These are phyloP conservation scores for Elsinoe batatas DNA, from an alignment of 2,329 filamentous ascomycete species.

Conservation along the genomic window DNA sequence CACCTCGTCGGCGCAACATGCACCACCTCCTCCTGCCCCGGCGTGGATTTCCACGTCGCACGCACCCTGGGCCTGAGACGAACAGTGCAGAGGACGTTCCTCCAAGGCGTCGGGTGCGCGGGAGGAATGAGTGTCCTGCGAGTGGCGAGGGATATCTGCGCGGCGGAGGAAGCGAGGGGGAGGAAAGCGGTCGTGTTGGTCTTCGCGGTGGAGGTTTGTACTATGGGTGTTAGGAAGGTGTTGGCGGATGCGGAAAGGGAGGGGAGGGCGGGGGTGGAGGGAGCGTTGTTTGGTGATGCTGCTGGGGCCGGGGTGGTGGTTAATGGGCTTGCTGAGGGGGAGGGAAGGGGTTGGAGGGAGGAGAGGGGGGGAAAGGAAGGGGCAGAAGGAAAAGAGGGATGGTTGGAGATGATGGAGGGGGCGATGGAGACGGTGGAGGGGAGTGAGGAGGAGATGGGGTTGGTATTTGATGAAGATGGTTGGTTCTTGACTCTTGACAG, in stretches of 20 bases:
- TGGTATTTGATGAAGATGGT: conserved; percentile 55
- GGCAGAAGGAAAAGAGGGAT: conserved; percentile 22
- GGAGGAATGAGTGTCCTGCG: conserved; percentile 27
- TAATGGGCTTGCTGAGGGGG: conserved; percentile 44
- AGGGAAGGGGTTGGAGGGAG: conserved; percentile 44
- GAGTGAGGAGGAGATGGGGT: conserved; percentile 53
- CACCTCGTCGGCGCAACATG: conserved; percentile 32
- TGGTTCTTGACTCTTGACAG: conserved; percentile 20
- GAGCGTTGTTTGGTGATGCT: conserved; percentile 60
- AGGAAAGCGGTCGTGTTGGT: conserved; percentile 55
- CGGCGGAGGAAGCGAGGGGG: conserved; percentile 50
- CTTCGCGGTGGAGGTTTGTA: conserved; percentile 49
- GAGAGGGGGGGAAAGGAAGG: conserved; percentile 54
- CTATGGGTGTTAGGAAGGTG: conserved; percentile 51
- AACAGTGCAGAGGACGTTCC: conserved; percentile 27
- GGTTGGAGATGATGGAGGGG: conserved; percentile 57
- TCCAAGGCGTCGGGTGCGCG: conserved; percentile 32
- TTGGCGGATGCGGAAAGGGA: conserved; percentile 35
- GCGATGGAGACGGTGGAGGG: conserved; percentile 53
- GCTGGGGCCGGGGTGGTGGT: conserved; percentile 56
- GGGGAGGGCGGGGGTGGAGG: conserved; percentile 55
- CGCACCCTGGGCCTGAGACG: conserved; percentile 23
- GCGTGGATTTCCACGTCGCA: conserved; percentile 31
- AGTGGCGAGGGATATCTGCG: conserved; percentile 53
- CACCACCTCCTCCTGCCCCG: conserved; percentile 29